These are phyloP conservation scores for Sistotremastrum suecicum DNA, from an alignment of 768 basidiomycete genomes.

Conservation along the genomic window DNA sequence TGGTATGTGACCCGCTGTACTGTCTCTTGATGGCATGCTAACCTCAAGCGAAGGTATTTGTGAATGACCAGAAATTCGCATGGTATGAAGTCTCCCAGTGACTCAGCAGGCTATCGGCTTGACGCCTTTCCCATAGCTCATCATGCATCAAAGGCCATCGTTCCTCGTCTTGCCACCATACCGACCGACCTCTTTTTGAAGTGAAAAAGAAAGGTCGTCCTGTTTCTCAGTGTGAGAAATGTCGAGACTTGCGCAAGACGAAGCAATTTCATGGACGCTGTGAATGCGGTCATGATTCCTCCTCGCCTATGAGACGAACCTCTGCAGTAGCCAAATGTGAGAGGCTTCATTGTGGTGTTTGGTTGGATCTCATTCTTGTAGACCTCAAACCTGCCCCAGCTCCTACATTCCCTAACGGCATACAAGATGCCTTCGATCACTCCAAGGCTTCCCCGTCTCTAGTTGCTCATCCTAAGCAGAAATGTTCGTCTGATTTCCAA, in stretches of 20 bases:
- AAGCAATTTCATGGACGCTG: slow-evolving; percentile 76
- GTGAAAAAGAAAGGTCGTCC: slow-evolving; percentile 91
- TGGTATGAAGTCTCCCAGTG: slow-evolving; percentile 33
- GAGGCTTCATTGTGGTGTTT: too few relatives aligned
- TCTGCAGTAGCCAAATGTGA: background rate
- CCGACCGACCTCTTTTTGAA: slow-evolving; percentile 81
- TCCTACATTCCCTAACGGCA: background rate
- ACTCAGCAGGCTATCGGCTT: slow-evolving; percentile 4
- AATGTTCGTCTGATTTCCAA: slow-evolving; percentile 13
- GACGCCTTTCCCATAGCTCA: slow-evolving; percentile 34
- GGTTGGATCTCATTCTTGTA: too few relatives aligned
- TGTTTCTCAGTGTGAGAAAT: slow-evolving; percentile 77
- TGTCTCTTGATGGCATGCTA: too few relatives aligned
- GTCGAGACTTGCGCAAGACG: slow-evolving; percentile 68
- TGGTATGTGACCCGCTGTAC: too few relatives aligned
- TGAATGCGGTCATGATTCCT: slow-evolving; percentile 31
- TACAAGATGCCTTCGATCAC: background rate
- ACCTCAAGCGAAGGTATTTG: slow-evolving; percentile 35
- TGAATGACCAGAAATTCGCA: slow-evolving; percentile 61
- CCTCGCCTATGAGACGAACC: slow-evolving; percentile 3
- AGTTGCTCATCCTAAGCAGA: slow-evolving; percentile 15
- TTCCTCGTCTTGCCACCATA: slow-evolving; percentile 77
- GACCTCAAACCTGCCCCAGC: background rate
- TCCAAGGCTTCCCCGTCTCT: slow-evolving; percentile 6
- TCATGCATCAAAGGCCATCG: slow-evolving; percentile 93